Evolutionary conservation across 2,329 filamentous ascomycete species (phyloP).

Genomic region (Sclerotinia subarctica): DNA sequence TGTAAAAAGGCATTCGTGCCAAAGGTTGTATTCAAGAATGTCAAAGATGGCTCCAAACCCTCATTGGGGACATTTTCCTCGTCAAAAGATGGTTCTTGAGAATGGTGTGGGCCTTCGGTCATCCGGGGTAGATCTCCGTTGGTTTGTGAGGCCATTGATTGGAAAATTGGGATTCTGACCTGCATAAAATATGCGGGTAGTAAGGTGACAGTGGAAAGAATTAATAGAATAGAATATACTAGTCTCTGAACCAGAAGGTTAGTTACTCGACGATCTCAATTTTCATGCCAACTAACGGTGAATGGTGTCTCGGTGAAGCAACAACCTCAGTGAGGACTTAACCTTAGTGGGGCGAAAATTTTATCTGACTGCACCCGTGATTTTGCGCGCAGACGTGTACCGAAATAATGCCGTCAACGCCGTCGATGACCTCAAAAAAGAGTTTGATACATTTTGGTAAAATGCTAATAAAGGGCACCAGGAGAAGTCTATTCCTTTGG

Average conservation of each 20-base stretch:
- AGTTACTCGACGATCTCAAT: background rate
- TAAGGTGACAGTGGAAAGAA: background rate
- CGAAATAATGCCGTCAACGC: conserved; percentile 5
- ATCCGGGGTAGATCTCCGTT: background rate
- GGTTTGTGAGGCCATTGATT: background rate
- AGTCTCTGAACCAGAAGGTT: background rate
- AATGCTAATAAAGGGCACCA: background rate
- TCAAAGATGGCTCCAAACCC: background rate
- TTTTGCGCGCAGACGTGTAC: background rate
- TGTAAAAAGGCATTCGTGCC: background rate
- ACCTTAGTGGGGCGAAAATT: conserved; percentile 14
- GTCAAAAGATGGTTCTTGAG: background rate
- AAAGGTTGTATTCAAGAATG: background rate
- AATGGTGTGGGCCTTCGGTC: background rate
- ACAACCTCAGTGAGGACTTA: background rate
- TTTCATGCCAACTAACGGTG: background rate
- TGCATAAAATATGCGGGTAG: background rate
- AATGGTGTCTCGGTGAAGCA: background rate
- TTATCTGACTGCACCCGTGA: conserved; percentile 9
- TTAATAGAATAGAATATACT: background rate
- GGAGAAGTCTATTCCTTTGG: background rate
- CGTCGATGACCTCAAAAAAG: background rate
- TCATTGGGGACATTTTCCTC: background rate
- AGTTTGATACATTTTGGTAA: background rate
- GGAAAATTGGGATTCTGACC: background rate